Conservation (phyloP, 2,329 filamentous ascomycete species). For the Alternaria arbusti region DNA sequence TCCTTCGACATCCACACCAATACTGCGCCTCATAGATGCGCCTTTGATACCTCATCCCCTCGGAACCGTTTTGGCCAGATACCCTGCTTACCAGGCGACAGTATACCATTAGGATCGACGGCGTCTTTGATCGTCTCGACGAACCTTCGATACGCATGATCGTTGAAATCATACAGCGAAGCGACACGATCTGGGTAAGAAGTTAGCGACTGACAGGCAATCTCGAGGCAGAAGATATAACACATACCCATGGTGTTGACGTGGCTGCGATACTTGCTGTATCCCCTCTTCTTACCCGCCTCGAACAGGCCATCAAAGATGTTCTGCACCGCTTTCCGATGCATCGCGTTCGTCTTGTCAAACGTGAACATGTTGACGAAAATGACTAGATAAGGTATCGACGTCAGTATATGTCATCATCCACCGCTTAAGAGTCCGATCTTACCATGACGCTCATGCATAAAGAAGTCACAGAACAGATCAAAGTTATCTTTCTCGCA, state of each 20-base stretch:
- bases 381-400: conserved; percentile 36
- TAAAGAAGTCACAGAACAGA: conserved; percentile 57
- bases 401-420: not conserved
- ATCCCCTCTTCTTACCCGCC: conserved; percentile 37
- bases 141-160: conserved; percentile 39
- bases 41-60: conserved; percentile 27
- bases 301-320: conserved; percentile 39
- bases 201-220: not conserved
- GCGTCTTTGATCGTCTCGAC: conserved; percentile 44
- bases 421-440: not conserved
- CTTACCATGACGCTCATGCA: conserved; percentile 52
- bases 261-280: conserved; percentile 41
- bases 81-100: conserved; percentile 40
- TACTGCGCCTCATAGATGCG: conserved; percentile 21
- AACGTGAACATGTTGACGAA: conserved; percentile 58
- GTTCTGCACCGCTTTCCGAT: conserved; percentile 45
- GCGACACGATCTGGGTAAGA: conserved; percentile 34
- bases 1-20: not conserved
- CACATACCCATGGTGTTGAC: conserved; percentile 40
- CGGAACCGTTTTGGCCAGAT: conserved; percentile 41
- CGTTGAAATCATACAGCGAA: conserved; percentile 41
- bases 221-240: too few species aligned
- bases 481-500: conserved; percentile 54
- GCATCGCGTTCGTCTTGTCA: conserved; percentile 52
- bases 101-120: conserved; percentile 40